Evolutionary conservation across 768 basidiomycete genomes (phyloP).

Genomic region (Ramaria rubella): DNA sequence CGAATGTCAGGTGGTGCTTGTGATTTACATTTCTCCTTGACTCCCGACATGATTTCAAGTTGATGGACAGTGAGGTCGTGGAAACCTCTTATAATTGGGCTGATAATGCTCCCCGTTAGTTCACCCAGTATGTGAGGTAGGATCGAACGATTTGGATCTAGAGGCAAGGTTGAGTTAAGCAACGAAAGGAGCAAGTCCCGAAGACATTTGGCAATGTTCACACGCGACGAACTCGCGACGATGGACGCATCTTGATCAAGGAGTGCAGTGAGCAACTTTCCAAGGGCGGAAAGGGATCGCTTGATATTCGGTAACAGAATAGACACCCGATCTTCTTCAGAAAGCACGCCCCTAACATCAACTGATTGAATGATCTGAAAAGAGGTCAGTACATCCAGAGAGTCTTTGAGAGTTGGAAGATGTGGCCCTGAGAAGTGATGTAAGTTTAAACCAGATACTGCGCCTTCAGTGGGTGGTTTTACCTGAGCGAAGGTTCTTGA

Average conservation of each 20-base stretch:
- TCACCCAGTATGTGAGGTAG: slow-evolving; percentile 8
- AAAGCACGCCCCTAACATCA: background rate
- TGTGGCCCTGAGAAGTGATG: background rate
- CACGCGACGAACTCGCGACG: background rate
- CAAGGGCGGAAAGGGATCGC: slow-evolving; percentile 2
- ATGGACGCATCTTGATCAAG: background rate
- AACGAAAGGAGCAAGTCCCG: background rate
- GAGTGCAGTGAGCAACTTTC: slow-evolving; percentile 4
- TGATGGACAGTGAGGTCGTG: background rate
- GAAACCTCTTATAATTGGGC: slow-evolving; percentile 5
- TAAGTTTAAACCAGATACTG: background rate
- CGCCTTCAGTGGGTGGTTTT: background rate
- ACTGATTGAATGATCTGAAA: background rate
- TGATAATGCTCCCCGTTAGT: background rate
- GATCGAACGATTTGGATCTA: background rate
- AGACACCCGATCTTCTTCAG: background rate
- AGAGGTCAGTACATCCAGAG: slow-evolving; percentile 8
- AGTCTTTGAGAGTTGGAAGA: slow-evolving; percentile 4
- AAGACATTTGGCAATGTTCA: background rate
- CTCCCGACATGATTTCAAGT: background rate
- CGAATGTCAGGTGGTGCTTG: slow-evolving; percentile 15
- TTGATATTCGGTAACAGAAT: slow-evolving; percentile 7
- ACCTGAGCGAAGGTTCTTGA: slow-evolving; percentile 4
- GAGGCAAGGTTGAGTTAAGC: slow-evolving; percentile 4
- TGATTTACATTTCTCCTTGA: slow-evolving; percentile 1